Evolutionary conservation across 2,329 filamentous ascomycete genomes (phyloP), one percentile per base, ranked within the genome.

Genomic region (Hypomyces rosellus): DNA sequence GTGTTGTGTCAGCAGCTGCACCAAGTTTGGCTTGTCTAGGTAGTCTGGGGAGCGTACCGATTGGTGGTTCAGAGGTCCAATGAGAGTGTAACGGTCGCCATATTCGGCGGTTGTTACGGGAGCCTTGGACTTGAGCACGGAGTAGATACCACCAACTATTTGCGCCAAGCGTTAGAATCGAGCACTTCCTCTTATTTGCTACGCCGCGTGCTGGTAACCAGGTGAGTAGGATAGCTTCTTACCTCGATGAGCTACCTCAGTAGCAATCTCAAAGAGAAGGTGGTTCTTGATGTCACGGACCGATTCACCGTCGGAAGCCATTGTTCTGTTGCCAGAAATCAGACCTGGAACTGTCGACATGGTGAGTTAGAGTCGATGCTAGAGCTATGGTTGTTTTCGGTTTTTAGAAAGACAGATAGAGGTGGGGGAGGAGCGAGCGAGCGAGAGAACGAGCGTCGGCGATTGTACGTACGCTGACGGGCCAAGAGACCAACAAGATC

Each of bases 81-180:
- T 91, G 58, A 97, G 81, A 25, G 89, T 95, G 72, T 99, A 99
- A 59, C 89, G 84, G 53, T 96, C 90, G 70, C 93, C 93, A 93
- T 97, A 99, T 71, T 99, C 93, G 54, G 90, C 90, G 1, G 92
- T 96, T 40, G 93, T 97, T 55, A 97, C 93, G 46, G 93, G 92
- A 36, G 93, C 92, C 72, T 99, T 99, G 55, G 93, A 99, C 73
- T 99, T 99, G 72, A 99, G 85, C 58, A 99, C 93, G 14, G 92
- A 97, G 77, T 99, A 99, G 73, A 99, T 99, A 63, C 93, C 93
- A 65, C 93, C 93, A 55, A 99, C 93, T 95, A 43, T 20, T 20
- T 16, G 38, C 39, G 33, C 18, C 44, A 47, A n/a, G 34, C 18
- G 34, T 53, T 38, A 48, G 39, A 37, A 33, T 36, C 14, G 4